Base-by-base conservation (phyloP, 2,329 filamentous ascomycete species). In the Neonectria hederae region DNA sequence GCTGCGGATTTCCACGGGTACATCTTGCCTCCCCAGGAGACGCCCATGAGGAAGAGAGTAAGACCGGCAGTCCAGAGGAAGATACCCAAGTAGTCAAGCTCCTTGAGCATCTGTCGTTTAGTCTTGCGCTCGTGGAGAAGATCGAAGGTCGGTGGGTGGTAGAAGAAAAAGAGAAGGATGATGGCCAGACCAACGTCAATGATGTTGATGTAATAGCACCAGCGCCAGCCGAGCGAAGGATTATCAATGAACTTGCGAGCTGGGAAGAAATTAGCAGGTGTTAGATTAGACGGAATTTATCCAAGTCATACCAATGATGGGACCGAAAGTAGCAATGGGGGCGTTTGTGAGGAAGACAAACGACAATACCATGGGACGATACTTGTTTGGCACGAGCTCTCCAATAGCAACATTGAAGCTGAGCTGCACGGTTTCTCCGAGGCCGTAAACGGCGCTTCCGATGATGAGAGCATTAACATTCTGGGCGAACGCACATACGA, bases 61-160 rank as follows among this genome's bases (percentile, higher is more conserved):
- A 83, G 78, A 4, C 82, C 81, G 5, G 77, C 77, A 9, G 79
- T 80, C 75, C 80, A 84, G 42, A 84, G 75, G 67, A 82, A 77
- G 40, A 82, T 79, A 4, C 83, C 83, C 38, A 81, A 53, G 69
- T 81, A 84, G 68, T 84, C 78, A 17, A 80, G 73, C n/a, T 76
- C 70, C 40, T 73, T 77, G 1, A 81, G 62, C 8, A 79, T 55
- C 60, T 78, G 69, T 32, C 67, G 69, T 67, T 77, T 78, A 7
- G 76, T 79, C 70, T 78, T 79, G 38, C 72, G 68, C 35, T 78
- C 78, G 62, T 81, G 79, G 2, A 81, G 71, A 10, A 80, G 75
- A 14, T 77, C 71, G 57, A 81, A 82, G 0, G 76, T 77, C 1
- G 80, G 79, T 11, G 80, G 80, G 62, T 79, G 76, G 68, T 83